A percentile compares a stretch with the other conserved stretches of the same genome.
These are phyloP conservation scores for Botrytis fabae DNA, from an alignment of 2,329 filamentous ascomycete species.

Conservation along the genomic window DNA sequence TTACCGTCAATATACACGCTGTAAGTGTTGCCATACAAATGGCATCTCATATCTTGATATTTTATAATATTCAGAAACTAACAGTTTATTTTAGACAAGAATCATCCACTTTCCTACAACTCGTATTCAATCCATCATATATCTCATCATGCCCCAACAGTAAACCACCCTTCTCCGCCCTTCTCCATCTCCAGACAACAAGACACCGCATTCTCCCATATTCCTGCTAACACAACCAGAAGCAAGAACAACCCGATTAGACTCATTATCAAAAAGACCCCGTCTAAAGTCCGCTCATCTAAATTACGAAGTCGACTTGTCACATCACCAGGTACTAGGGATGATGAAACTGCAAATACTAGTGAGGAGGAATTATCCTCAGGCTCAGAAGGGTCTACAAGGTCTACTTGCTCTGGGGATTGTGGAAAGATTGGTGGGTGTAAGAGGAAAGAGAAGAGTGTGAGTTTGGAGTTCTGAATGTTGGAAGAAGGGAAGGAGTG, in stretches of 20 bases:
- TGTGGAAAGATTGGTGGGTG: conserved; percentile 4
- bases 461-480: conserved; percentile 1
- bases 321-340: background rate
- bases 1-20: background rate
- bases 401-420: background rate
- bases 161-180: background rate
- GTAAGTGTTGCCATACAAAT: background rate
- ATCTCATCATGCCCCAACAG: conserved; percentile 8
- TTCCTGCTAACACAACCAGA: background rate
- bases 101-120: background rate
- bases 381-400: too few relatives aligned
- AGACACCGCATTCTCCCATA: fast-evolving
- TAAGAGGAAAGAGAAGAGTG: background rate
- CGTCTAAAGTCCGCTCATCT: conserved; percentile 5
- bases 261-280: background rate
- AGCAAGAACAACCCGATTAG: background rate
- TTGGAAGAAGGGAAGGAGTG: too few relatives aligned
- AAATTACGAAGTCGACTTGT: background rate
- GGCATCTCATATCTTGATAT: fast-evolving
- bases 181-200: background rate
- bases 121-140: too few relatives aligned
- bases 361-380: too few relatives aligned
- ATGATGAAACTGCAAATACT: background rate
- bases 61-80: background rate
- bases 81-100: background rate